These are phyloP conservation scores for Aphanomyces invadans DNA, from an alignment of 352 stramenopile species.

Conservation along the genomic window DNA sequence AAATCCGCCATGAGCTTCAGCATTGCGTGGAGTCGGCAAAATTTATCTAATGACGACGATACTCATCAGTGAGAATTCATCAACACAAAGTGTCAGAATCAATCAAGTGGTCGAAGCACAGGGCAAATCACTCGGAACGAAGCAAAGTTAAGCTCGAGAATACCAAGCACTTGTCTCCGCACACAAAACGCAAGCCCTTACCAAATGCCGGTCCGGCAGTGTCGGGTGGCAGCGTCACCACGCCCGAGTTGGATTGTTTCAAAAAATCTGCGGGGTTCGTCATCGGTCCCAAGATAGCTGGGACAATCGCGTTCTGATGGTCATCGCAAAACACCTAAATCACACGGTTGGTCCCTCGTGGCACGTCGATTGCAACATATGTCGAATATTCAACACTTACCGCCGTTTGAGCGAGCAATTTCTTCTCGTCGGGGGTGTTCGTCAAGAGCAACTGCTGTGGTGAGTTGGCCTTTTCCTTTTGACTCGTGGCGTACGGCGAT, in stretches of 20 bases:
- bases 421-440: slow-evolving; percentile 45
- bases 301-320: slow-evolving; percentile 9
- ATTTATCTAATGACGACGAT: slow-evolving; percentile 35
- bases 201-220: slow-evolving; percentile 43
- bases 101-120: not conserved
- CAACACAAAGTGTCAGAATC: not conserved
- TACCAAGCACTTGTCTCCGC: too few species aligned
- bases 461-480: slow-evolving; percentile 31
- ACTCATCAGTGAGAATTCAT: not conserved
- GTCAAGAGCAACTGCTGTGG: slow-evolving; percentile 52
- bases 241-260: slow-evolving; percentile 60
- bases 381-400: too few species aligned
- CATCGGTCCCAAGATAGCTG: not conserved
- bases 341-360: too few species aligned
- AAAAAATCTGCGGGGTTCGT: slow-evolving; percentile 55
- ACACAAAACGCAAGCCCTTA: not conserved
- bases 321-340: slow-evolving; percentile 17
- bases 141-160: too few species aligned
- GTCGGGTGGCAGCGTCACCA: slow-evolving; percentile 60
- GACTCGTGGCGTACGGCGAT: slow-evolving; percentile 30
- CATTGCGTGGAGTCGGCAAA: slow-evolving; percentile 65
- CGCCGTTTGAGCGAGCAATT: slow-evolving; percentile 55
- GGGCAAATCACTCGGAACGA: too few species aligned
- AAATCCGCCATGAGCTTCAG: slow-evolving; percentile 77
- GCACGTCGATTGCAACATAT: too few species aligned